Evolutionary conservation across 345 rosid species (phyloP).

Genomic region (Luvunga scandens): DNA sequence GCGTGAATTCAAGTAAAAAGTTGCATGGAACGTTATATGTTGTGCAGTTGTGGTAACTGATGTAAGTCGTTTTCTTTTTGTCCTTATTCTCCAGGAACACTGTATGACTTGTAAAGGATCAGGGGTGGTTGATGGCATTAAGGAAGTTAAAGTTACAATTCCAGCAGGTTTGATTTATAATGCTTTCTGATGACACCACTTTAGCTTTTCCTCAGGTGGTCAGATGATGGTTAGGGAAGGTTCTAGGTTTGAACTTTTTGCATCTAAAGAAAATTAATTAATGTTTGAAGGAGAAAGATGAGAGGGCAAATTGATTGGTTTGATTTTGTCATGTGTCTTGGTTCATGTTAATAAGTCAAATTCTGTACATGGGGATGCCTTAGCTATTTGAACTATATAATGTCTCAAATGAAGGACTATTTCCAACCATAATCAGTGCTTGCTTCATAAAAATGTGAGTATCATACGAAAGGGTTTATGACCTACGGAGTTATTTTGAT

Average conservation of each 20-base stretch:
- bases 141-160: conserved; percentile 61
- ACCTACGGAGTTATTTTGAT: not conserved
- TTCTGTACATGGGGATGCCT: not conserved
- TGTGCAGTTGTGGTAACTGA: not conserved
- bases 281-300: not conserved
- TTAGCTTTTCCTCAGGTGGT: not conserved
- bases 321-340: not conserved
- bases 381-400: not conserved
- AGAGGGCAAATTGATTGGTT: not conserved
- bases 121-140: conserved; percentile 74
- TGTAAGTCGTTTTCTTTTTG: not conserved
- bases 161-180: conserved; percentile 65
- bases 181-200: conserved; percentile 15
- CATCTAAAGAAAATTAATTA: conserved; percentile 3
- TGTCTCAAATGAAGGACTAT: not conserved
- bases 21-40: not conserved
- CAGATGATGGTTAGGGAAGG: not conserved
- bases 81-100: conserved; percentile 50
- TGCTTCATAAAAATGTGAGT: not conserved
- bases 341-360: conserved; percentile 3
- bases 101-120: conserved; percentile 75
- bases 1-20: conserved; percentile 10
- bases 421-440: not conserved
- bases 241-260: conserved; percentile 9
- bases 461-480: not conserved